Conservation (phyloP, 495 filamentous ascomycete species). For the Hypomontagnella submonticulosa region DNA sequence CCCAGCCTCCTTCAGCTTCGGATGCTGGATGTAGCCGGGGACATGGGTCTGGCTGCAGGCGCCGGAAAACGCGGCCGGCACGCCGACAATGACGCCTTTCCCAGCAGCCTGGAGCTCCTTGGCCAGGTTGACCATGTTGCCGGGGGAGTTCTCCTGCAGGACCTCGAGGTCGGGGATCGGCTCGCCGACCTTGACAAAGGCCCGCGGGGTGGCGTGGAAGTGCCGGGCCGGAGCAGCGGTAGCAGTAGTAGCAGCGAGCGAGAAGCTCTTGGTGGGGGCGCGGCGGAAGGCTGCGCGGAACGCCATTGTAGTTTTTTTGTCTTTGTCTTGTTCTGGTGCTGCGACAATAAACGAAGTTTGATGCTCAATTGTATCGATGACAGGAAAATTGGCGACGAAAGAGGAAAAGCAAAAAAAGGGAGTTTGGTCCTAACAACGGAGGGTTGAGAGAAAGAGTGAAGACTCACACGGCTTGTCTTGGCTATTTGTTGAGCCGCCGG, state of each 20-base stretch:
- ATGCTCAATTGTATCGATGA: neutral
- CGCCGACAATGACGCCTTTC: slow-evolving; percentile 86
- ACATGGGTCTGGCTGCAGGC: slow-evolving; percentile 83
- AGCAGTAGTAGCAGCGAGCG: slow-evolving; percentile 1
- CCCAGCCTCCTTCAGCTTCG: slow-evolving; percentile 77
- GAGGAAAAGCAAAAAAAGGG: too few relatives aligned
- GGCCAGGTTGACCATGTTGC: slow-evolving; percentile 87
- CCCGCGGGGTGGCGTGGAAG: slow-evolving; percentile 66
- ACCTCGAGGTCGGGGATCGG: slow-evolving; percentile 68
- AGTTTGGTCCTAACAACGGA: too few relatives aligned
- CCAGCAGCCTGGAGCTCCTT: slow-evolving; percentile 70
- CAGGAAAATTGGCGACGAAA: neutral
- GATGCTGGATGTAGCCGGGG: slow-evolving; percentile 82
- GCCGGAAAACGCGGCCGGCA: slow-evolving; percentile 88
- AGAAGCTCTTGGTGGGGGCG: slow-evolving; percentile 8
- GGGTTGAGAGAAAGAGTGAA: too few relatives aligned
- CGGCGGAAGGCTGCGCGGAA: slow-evolving; percentile 43
- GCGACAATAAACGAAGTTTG: neutral
- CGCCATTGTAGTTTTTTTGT: slow-evolving; percentile 28
- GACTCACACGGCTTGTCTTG: too few relatives aligned
- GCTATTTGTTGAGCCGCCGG: too few relatives aligned
- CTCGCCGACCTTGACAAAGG: slow-evolving; percentile 69
- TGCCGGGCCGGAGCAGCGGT: slow-evolving; percentile 38
- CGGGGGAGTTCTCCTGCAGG: slow-evolving; percentile 71
- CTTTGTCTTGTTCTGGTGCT: neutral